Conservation (phyloP, 129 eudicot species). For the Artemisia annua region DNA sequence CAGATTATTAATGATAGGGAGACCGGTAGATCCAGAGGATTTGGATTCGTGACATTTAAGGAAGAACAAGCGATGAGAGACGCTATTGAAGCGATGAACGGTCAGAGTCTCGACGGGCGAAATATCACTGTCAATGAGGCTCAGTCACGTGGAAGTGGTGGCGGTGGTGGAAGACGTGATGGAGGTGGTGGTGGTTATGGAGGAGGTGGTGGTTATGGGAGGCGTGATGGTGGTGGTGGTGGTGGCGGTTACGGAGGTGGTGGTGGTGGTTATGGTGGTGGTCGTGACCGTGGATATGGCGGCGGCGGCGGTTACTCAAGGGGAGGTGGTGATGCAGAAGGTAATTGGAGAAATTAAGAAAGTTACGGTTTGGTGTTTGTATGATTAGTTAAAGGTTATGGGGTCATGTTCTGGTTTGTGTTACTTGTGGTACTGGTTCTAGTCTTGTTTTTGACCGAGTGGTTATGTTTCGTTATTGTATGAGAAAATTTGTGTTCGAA, state of each 20-base stretch:
- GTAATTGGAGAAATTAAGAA: constrained; percentile 1
- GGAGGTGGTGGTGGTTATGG: constrained; percentile 25
- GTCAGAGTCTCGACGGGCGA: constrained; percentile 87
- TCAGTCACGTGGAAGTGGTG: constrained; percentile 75
- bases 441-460: constrained; percentile 5
- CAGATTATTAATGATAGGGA: constrained; percentile 87
- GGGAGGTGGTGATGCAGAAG: neutral
- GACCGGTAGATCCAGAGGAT: constrained; percentile 88
- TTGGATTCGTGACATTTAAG: constrained; percentile 80
- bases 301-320: neutral
- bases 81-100: constrained; percentile 89
- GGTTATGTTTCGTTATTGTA: neutral
- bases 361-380: neutral
- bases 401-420: neutral
- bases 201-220: constrained; percentile 40
- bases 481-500: neutral
- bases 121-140: constrained; percentile 92
- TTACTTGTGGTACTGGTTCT: neutral
- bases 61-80: constrained; percentile 70
- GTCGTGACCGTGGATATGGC: constrained; percentile 8
- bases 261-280: constrained; percentile 20
- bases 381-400: neutral
- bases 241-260: constrained; percentile 31
- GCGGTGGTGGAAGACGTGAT: constrained; percentile 64
- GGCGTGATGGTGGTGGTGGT: constrained; percentile 33